Evolutionary conservation across 2,329 filamentous ascomycete species (phyloP), one percentile per base, ranked within the genome.

Genomic region (Penicillium sp.): DNA sequence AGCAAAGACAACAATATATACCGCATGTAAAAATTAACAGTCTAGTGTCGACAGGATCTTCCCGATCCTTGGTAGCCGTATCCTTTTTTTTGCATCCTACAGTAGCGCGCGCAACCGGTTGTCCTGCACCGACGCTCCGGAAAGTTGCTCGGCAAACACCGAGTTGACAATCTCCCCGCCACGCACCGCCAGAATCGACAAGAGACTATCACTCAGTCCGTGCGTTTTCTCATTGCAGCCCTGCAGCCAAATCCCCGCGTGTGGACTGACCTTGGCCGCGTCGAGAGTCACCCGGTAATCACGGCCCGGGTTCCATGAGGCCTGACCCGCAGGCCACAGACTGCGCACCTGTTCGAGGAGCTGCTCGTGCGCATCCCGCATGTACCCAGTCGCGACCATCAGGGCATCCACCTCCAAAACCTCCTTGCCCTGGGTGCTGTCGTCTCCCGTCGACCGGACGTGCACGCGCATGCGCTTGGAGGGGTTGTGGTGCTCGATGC

Each of bases 211-310:
- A 60, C 85, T 87, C 65, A 93, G 67, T 42, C 90, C 90, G 64
- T 96, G 90, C 22, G 88, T 94, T 45, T 75, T 79, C 70, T 96
- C 89, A 61, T 88, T 93, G 69, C 89, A 95, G 20, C 90, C 90
- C 63, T 96, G 92, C 53, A 96, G 72, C 83, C 85, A 96, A 41
- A 96, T 73, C 3, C 89, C 89, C 10, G 86, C 83, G 30, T 81
- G 78, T 0, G 73, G 59, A n/a, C 79, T 75, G 22, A 96, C 82
- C 32, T 76, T 73, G 18, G 76, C 80, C 1, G 76, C 68, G 32
- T 76, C 73, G 59, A 93, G 87, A 41, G 80, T 69, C 32, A 95
- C 77, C 35, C 75, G 75, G 64, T 96, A 96, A 61, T 95, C 78
- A 36, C 90, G 76, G 20, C 73, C 72, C 1, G 95, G 84, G 11